Evolutionary conservation across 345 rosid genomes (phyloP).

Genomic region (Corchorus capsularis): DNA sequence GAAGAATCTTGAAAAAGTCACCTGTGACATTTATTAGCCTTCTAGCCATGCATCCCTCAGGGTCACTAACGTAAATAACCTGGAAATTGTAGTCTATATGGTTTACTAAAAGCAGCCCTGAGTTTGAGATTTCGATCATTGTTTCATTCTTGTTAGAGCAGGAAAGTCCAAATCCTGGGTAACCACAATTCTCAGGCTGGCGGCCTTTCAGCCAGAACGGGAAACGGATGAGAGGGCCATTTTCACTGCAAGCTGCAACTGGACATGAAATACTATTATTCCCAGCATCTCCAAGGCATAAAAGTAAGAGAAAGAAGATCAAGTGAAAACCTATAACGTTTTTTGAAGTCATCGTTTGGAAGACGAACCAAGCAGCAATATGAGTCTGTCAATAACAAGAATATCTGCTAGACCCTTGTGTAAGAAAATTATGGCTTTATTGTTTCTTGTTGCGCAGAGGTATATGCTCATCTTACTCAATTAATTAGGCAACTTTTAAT

Average conservation of each 20-base stretch:
- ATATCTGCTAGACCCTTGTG: background rate
- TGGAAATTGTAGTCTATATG: too few relatives aligned
- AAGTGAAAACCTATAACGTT: background rate
- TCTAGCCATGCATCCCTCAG: background rate
- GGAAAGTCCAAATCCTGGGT: background rate
- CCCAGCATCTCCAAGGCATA: background rate
- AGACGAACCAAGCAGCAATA: background rate
- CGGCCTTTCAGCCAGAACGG: background rate
- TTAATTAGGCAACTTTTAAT: too few relatives aligned
- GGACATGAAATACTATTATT: background rate
- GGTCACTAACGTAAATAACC: background rate
- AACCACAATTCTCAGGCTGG: background rate
- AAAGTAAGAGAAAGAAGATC: background rate
- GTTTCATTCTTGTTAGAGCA: background rate
- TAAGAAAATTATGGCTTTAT: background rate
- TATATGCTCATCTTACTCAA: too few relatives aligned
- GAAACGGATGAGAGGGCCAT: background rate
- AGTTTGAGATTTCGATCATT: background rate
- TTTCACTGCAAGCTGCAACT: background rate
- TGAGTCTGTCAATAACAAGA: background rate
- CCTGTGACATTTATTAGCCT: background rate
- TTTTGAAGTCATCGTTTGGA: background rate
- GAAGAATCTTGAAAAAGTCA: background rate
- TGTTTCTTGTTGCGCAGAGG: too few relatives aligned
- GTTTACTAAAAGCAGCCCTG: background rate